Conservation (phyloP, 192 early-diverging fungal species). For the Coemansia sp. region DNA sequence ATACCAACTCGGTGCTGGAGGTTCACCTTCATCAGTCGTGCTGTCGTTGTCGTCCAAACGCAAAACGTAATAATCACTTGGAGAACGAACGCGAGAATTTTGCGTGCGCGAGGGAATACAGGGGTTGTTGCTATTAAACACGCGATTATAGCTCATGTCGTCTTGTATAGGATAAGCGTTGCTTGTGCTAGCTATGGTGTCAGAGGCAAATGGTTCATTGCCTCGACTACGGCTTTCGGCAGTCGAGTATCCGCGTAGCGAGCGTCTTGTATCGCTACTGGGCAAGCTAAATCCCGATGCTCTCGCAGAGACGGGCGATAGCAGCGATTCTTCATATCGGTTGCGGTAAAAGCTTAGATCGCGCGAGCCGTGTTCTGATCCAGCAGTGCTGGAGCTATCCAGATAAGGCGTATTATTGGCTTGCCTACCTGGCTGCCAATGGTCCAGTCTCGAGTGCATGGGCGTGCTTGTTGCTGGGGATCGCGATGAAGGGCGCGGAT, state of each 20-base stretch:
- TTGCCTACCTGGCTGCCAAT: background rate
- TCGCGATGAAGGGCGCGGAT: background rate
- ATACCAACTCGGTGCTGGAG: background rate
- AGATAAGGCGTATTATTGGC: background rate
- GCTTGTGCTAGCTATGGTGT: background rate
- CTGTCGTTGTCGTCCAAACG: constrained; percentile 19
- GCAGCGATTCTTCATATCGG: background rate
- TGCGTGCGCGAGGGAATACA: background rate
- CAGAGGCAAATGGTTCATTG: background rate
- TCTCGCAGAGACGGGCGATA: background rate
- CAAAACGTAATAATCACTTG: constrained; percentile 11
- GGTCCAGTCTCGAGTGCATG: background rate
- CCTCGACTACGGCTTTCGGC: background rate
- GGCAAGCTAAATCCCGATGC: background rate
- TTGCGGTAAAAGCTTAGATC: background rate
- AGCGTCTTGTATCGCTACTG: background rate
- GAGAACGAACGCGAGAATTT: background rate
- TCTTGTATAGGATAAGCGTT: background rate
- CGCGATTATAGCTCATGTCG: background rate
- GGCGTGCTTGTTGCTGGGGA: background rate
- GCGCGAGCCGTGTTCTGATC: background rate
- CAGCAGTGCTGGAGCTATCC: background rate
- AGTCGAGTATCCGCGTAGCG: background rate
- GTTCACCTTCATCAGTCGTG: constrained; percentile 9
- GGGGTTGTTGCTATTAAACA: background rate